These are phyloP conservation scores for Sphaerosporella brunnea DNA, from an alignment of 495 filamentous ascomycete genomes.

Conservation along the genomic window DNA sequence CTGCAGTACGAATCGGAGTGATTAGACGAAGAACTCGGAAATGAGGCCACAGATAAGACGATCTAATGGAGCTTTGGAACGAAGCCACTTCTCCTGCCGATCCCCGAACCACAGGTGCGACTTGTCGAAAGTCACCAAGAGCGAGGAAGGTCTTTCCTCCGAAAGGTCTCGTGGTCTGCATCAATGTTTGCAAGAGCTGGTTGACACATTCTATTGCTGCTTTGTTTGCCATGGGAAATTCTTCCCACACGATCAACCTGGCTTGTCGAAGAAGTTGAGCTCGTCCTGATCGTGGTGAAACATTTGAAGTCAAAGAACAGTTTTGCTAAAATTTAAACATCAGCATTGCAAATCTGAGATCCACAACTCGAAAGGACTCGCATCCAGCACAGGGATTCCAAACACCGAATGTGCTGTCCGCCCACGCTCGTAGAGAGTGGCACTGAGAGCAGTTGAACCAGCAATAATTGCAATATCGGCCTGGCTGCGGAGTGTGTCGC, in stretches of 20 bases:
- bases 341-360: conserved; percentile 1
- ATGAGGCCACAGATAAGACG: conserved; percentile 3
- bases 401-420: conserved; percentile 10
- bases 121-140: conserved; percentile 8
- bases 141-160: conserved; percentile 9
- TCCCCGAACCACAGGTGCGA: conserved; percentile 6
- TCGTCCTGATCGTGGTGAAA: not conserved
- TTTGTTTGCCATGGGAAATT: conserved; percentile 5
- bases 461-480: conserved; percentile 9
- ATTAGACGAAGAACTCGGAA: conserved; percentile 3
- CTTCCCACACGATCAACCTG: conserved; percentile 5
- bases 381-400: conserved; percentile 13
- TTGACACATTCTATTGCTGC: conserved; percentile 6
- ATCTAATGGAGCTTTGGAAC: conserved; percentile 4
- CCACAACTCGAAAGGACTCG: too few species aligned
- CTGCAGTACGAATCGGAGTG: conserved; percentile 2
- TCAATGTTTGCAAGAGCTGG: not conserved
- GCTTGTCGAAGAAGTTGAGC: not conserved
- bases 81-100: not conserved
- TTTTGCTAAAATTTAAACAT: too few species aligned
- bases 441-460: conserved; percentile 12
- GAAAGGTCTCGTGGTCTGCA: conserved; percentile 2
- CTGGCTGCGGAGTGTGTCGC: not conserved
- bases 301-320: too few species aligned
- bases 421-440: conserved; percentile 6